Base-by-base conservation (phyloP, 805 yeast species). In the Sugiyamaella boreocaroliniensis region DNA sequence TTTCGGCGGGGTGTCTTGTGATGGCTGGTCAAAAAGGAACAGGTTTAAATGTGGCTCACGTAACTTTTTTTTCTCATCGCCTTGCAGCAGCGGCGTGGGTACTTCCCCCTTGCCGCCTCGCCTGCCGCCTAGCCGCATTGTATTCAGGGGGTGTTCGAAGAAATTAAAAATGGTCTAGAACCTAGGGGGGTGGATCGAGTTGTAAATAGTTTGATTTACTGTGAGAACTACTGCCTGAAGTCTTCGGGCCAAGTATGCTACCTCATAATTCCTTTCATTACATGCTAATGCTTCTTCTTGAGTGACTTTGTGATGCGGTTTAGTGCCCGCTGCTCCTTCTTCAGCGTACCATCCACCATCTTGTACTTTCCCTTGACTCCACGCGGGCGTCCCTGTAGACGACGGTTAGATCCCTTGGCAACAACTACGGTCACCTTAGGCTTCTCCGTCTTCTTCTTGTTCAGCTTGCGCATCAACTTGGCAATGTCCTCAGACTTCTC, bases 291-390 rank as follows among this genome's bases (percentile, higher is more conserved):
- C 37, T 32, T 32, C 37, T 32, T 85, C 72, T 80, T 86, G 65
- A 84, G 77, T 75, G 87, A 89, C 78, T 90, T 93, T 22, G 89
- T 86, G 60, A 90, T 87, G 68, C 98, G 83, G 66, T 80, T 83
- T 65, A 92, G 75, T 12, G 98, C 97, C 61, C 99, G 78, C 77
- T 86, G 90, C 73, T 93, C 99, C 70, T 93, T 93, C 86, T 93
- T 93, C 85, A 89, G 76, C 18, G 84, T 87, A 76, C 98, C 98
- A 72, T 93, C 99, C 62, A 93, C 98, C 99, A 93, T 93, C 84
- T 88, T 93, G 75, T 93, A 93, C 69, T 88, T 89, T 72, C 99
- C 99, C 70, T 83, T 89, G 61, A 93, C 82, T 69, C 99, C 99
- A 73, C 81, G 85, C 43, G 99, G 99, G 75, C 99, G 85, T 52